These are phyloP conservation scores for Primulina tabacum DNA, from an alignment of 257 asterid genomes.

Conservation along the genomic window DNA sequence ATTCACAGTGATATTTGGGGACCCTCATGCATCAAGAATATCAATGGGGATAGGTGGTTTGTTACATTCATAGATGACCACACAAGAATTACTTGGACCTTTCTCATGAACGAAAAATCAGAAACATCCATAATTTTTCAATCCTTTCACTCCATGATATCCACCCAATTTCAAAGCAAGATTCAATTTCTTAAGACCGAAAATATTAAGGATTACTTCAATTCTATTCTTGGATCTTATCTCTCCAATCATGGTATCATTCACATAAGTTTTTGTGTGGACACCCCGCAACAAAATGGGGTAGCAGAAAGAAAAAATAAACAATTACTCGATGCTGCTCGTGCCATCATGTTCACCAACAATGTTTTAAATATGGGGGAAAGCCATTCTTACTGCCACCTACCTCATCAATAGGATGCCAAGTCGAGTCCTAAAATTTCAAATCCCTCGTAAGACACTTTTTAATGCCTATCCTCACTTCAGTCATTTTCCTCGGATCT, in stretches of 20 bases:
- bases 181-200: background rate
- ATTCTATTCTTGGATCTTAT: background rate
- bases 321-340: too few species aligned
- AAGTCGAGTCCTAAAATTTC: too few species aligned
- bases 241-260: background rate
- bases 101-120: slow-evolving; percentile 15
- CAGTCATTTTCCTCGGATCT: too few species aligned
- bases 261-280: background rate
- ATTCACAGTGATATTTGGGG: background rate
- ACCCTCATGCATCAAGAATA: background rate
- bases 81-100: background rate
- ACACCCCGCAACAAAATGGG: background rate
- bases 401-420: too few species aligned
- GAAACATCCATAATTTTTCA: background rate
- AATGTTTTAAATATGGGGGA: too few species aligned
- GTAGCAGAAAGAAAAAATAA: too few species aligned
- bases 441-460: too few species aligned
- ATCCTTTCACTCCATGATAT: background rate
- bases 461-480: too few species aligned
- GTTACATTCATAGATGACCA: slow-evolving; percentile 10
- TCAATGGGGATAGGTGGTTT: background rate
- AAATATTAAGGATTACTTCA: background rate
- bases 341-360: too few species aligned
- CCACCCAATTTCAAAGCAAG: background rate
- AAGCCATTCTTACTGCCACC: too few species aligned